Base-by-base conservation (phyloP, 1,139 yeast genomes). In the Yamadazyma trypodendri region DNA sequence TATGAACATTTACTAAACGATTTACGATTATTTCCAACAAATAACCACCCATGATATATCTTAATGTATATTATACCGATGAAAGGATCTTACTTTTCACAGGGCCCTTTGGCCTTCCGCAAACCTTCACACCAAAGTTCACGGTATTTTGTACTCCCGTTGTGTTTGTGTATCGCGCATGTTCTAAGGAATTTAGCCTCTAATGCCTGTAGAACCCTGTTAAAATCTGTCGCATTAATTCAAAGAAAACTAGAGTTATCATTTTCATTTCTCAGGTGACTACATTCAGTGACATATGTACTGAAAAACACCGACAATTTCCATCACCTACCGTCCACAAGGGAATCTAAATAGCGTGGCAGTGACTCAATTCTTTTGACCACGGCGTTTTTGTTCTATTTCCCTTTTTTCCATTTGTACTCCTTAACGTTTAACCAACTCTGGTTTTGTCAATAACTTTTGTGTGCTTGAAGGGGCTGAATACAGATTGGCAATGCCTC, bases 1-100 rank as follows among this genome's bases (percentile, higher is more conserved):
- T 35, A 41, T 39, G 45, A 40, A 41, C 46, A 46, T 46, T n/a
- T 51, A 50, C 43, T 42, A 44, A 38, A 39, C 24, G 35, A 17
- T 29, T 30, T 11, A 32, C 31, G 38, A 35, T 39, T 41, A 38
- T 43, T 41, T 43, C 45, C 49, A 45, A 45, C 48, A 45, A 44
- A 44, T 42, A 41, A 36, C 34, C 28, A 18, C 18, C 15, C 18
- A 7, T n/a, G n/a, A n/a, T n/a, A 18, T 18, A 18, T 18, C 5
- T 18, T 5, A 18, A 18, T 18, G 21, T 18, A 18, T 18, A 18
- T 18, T 18, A 8, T 5, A 18, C 5, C 21, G 8, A 18, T n/a
- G n/a, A n/a, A n/a, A n/a, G n/a, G n/a, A n/a, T n/a, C n/a, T n/a
- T n/a, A n/a, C n/a, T n/a, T n/a, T n/a, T n/a, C n/a, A n/a, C n/a